These are phyloP conservation scores for Tuber microsphaerosporum DNA, from an alignment of 495 filamentous ascomycete species.

Conservation along the genomic window DNA sequence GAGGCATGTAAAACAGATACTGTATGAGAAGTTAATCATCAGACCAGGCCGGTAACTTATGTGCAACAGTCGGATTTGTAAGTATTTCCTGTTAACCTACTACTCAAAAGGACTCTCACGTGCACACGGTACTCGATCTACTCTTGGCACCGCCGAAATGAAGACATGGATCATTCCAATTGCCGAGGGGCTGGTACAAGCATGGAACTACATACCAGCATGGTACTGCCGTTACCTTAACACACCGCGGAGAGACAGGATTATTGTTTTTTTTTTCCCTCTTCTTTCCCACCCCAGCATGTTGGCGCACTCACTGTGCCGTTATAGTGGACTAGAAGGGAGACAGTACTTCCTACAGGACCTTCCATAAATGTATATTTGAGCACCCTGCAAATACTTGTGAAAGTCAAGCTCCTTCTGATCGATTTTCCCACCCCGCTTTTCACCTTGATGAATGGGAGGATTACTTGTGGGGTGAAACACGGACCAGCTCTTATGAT, in stretches of 20 bases:
- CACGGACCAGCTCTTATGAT: too few species aligned
- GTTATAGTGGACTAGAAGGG: not conserved
- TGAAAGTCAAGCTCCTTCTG: too few species aligned
- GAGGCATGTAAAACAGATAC: not conserved
- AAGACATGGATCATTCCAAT: not conserved
- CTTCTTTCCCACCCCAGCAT: not conserved
- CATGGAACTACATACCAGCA: too few species aligned
- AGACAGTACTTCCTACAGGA: not conserved
- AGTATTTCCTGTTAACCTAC: not conserved
- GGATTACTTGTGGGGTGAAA: too few species aligned
- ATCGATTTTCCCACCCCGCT: too few species aligned
- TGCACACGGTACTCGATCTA: not conserved
- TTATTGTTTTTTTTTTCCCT: rapidly evolving
- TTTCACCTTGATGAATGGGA: too few species aligned
- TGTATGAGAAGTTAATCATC: not conserved
- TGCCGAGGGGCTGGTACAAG: not conserved
- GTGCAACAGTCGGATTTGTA: not conserved
- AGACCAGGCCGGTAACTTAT: not conserved
- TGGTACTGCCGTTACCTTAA: not conserved
- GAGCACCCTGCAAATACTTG: not conserved
- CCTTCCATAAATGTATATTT: not conserved
- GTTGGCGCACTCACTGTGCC: not conserved
- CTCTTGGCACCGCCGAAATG: not conserved
- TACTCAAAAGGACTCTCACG: not conserved
- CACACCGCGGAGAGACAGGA: not conserved